Conservation (phyloP, 2,329 filamentous ascomycete genomes). For the Trichocomaceae sp. region DNA sequence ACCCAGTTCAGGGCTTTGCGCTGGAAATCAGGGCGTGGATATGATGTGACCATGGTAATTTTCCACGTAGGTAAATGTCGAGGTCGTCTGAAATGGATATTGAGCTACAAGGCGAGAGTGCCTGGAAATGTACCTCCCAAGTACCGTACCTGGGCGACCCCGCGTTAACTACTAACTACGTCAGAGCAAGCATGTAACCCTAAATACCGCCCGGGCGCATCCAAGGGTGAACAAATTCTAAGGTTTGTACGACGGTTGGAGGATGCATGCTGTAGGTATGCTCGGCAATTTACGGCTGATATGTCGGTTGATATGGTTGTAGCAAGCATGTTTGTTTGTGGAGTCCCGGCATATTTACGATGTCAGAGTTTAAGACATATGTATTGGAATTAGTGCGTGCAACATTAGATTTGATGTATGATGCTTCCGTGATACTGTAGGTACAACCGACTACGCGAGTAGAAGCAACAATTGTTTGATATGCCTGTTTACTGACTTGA, state of each 20-base stretch:
- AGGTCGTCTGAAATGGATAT: too few relatives aligned
- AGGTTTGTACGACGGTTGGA: too few relatives aligned
- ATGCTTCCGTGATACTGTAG: too few relatives aligned
- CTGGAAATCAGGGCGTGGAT: slow-evolving; percentile 61
- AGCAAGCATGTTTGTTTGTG: too few relatives aligned
- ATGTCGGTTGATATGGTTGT: too few relatives aligned
- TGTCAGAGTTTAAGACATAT: background rate
- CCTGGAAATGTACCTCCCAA: too few relatives aligned
- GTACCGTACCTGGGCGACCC: background rate
- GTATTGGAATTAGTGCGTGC: background rate
- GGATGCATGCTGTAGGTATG: background rate
- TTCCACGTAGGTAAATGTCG: too few relatives aligned
- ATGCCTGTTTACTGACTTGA: background rate
- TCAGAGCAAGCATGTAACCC: background rate
- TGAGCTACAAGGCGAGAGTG: too few relatives aligned
- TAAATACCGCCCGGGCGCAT: background rate
- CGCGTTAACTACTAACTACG: background rate
- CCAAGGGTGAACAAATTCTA: too few relatives aligned
- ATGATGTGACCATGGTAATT: slow-evolving; percentile 24
- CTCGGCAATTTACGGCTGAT: background rate
- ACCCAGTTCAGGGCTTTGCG: slow-evolving; percentile 52
- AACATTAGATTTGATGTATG: too few relatives aligned
- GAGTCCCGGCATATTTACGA: too few relatives aligned
- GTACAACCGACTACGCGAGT: too few relatives aligned
- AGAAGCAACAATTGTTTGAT: background rate